Evolutionary conservation across 345 rosid species (phyloP), one percentile per base, ranked within the genome.

Genomic region (Eucalyptus lansdowneana): DNA sequence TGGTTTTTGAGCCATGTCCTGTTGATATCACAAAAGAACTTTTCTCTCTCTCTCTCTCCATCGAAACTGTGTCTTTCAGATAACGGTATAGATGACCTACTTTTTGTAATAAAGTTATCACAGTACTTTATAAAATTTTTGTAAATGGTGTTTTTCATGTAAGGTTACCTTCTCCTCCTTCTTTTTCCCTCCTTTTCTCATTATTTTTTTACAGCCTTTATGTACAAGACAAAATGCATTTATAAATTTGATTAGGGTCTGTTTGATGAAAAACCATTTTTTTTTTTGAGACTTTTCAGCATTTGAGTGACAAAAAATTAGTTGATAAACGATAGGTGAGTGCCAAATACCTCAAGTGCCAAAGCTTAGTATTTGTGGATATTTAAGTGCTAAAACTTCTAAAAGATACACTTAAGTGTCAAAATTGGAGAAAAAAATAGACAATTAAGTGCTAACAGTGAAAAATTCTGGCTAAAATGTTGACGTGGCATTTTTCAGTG

Each of bases 401-500:
- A 56, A 56, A 56, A 24, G 0, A 2, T 24, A 56, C 0, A 56
- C 1, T 10, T 56, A 56, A 56, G 29, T 56, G 6, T 9, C 6
- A 56, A 56, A 56, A 56, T 56, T 0, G 14, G 27, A 10, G 6
- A 56, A 22, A 21, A 21, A 56, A 24, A 56, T 9, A 2, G 29
- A 24, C 29, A 56, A 1, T 24, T 22, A 24, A 56, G 13, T 56
- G 12, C 14, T 0, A 24, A 56, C 13, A 3, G 29, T 0, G 3
- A 56, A 24, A 56, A 22, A 9, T 24, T 56, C 6, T 0, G 0
- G 3, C 6, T 12, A 56, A 24, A 24, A 56, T 56, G 6, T 22
- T 24, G 29, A 24, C 0, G 2, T 56, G 1, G 29, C 14, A 56
- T 56, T 56, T 56, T 9, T 22, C 3, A 1, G 3, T 1, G 3